Conservation (phyloP, 441 rosid genomes). For the Jatropha podagrica region DNA sequence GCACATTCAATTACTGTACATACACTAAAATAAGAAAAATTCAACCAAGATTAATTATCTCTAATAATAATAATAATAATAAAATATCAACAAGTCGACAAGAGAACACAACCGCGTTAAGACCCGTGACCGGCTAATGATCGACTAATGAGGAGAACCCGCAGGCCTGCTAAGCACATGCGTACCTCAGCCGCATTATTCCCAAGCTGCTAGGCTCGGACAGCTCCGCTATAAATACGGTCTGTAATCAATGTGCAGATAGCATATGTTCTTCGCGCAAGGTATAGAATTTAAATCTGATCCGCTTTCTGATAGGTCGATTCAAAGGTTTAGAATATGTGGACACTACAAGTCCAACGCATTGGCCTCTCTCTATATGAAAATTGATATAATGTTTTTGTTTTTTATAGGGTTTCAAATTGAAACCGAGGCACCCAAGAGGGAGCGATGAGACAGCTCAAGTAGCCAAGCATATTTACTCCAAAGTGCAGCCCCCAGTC, state of each 20-base stretch:
- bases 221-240: conserved; percentile 9
- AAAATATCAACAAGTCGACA: conserved; percentile 6
- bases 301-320: not conserved
- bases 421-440: conserved; percentile 37
- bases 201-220: conserved; percentile 24
- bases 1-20: too few species aligned
- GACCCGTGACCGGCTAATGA: not conserved
- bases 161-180: conserved; percentile 7
- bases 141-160: not conserved
- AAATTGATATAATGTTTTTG: not conserved
- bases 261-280: conserved; percentile 18
- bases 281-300: conserved; percentile 24
- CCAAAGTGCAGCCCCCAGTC: conserved; percentile 37
- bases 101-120: not conserved
- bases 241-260: not conserved
- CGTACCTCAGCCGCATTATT: conserved; percentile 15
- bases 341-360: not conserved
- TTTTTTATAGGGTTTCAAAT: conserved; percentile 28
- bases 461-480: conserved; percentile 37
- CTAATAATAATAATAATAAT: not conserved
- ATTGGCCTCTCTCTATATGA: not conserved
- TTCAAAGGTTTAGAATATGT: not conserved
- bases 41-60: too few species aligned
- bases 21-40: too few species aligned
- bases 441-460: conserved; percentile 15